Conservation (phyloP, 2,329 filamentous ascomycete species). For the Niveomyces coronatus region DNA sequence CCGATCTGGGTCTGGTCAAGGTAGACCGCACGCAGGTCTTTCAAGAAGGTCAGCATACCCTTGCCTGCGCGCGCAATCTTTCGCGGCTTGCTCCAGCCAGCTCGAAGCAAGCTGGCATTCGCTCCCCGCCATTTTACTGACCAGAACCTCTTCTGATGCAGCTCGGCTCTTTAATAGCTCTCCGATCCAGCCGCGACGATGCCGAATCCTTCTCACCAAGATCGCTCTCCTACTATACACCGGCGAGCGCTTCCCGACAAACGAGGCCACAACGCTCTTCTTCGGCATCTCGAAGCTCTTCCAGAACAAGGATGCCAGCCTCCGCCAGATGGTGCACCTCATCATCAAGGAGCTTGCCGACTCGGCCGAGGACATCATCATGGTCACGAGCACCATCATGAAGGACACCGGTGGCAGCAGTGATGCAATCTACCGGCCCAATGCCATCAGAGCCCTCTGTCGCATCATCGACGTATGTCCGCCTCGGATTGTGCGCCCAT, state of each 20-base stretch:
- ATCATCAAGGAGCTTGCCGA: constrained; percentile 95
- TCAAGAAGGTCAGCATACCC: constrained; percentile 94
- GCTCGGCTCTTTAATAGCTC: constrained; percentile 97
- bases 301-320: constrained; percentile 96
- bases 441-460: constrained; percentile 90
- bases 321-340: constrained; percentile 98
- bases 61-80: constrained; percentile 20
- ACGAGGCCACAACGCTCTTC: constrained; percentile 96
- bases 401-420: constrained; percentile 96
- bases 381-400: constrained; percentile 99
- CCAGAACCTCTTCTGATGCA: constrained; percentile 34
- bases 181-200: constrained; percentile 93
- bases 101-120: constrained; percentile 9
- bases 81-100: too few relatives aligned
- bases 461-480: constrained; percentile 83
- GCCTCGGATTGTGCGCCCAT: background rate
- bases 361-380: constrained; percentile 97
- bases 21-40: constrained; percentile 97
- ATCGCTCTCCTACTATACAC: constrained; percentile 94
- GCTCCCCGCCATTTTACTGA: constrained; percentile 19
- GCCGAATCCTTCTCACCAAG: constrained; percentile 93
- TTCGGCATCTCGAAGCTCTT: constrained; percentile 99
- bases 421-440: constrained; percentile 86
- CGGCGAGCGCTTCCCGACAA: constrained; percentile 91
- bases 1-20: constrained; percentile 85